phyloP scores from a whole-genome alignment of 441 rosid species.

The Jatropha multifida region DNA sequence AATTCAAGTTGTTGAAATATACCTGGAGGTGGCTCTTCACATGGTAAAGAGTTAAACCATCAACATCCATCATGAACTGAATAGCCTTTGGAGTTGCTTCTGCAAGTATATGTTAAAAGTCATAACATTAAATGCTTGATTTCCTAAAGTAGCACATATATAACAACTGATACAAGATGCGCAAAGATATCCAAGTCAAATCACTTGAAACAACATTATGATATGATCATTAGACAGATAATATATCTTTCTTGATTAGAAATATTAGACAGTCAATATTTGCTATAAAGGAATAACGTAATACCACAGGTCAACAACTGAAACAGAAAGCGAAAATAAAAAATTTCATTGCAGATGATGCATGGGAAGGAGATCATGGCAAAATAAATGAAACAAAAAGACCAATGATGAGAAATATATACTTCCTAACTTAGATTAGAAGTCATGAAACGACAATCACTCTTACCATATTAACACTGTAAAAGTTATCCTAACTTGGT shows the following conservation, averaged over 20 bases:
- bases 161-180: neutral
- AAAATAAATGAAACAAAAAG: neutral
- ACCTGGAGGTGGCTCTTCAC: constrained; percentile 53
- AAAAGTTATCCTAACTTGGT: neutral
- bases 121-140: neutral
- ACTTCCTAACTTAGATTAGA: neutral
- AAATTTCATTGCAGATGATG: neutral
- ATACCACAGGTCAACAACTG: neutral
- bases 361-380: neutral
- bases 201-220: neutral
- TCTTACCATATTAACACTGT: neutral
- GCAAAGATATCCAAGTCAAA: neutral
- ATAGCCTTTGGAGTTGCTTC: constrained; percentile 40
- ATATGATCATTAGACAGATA: neutral
- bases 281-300: neutral
- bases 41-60: constrained; percentile 31
- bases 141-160: neutral
- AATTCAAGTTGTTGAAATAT: neutral
- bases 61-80: constrained; percentile 26
- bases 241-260: neutral
- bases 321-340: neutral
- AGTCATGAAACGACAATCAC: neutral
- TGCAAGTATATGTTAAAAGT: constrained; percentile 24
- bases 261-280: neutral
- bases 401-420: neutral